Evolutionary conservation across 2,329 filamentous ascomycete genomes (phyloP), one percentile per base, ranked within the genome.

Genomic region (Fusarium pseudoanthophilum): DNA sequence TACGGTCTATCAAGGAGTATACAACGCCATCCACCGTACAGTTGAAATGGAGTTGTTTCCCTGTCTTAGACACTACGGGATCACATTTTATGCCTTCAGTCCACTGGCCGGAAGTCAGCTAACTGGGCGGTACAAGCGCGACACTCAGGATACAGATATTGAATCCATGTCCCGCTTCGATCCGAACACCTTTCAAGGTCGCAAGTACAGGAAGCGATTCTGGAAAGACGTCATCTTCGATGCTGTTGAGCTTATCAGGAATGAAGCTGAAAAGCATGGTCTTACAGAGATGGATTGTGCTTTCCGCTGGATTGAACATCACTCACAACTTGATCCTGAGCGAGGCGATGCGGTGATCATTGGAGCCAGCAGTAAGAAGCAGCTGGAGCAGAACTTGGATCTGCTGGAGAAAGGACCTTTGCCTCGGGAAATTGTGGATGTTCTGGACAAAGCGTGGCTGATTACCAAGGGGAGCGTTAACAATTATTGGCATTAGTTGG

Each of bases 1-100:
- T 0, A 92, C 90, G 1, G 90, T 94, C 60, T 95, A 92, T 81
- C 92, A 94, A 79, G 93, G 86, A 71, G 93, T 93, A 89, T 93
- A 93, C 80, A 80, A 80, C 28, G 69, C 74, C 40, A 67, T 77
- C 21, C 65, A 79, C 5, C 86, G 91, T 55, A 86, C 85, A 37
- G 87, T 93, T 56, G 92, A 94, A 79, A 81, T 86, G 10, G 92
- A 93, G 78, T 82, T 93, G 34, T 86, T 93, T 49, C 89, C 89
- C 3, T 89, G 88, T 49, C 92, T 90, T 76, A 86, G 87, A 26
- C 87, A 91, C 51, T 93, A 92, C 78, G 91, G 90, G 2, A 85
- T 94, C 32, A 90, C 92, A 58, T 85, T 93, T 26, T 91, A 93
- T 18, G 83, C 91, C 49, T 93, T 93, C 82, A 94, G 93, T 77